Evolutionary conservation across 1,284 basidiomycete genomes (phyloP), one percentile per base, ranked within the genome.

Genomic region (Leccinum olivaceoglutinosum): DNA sequence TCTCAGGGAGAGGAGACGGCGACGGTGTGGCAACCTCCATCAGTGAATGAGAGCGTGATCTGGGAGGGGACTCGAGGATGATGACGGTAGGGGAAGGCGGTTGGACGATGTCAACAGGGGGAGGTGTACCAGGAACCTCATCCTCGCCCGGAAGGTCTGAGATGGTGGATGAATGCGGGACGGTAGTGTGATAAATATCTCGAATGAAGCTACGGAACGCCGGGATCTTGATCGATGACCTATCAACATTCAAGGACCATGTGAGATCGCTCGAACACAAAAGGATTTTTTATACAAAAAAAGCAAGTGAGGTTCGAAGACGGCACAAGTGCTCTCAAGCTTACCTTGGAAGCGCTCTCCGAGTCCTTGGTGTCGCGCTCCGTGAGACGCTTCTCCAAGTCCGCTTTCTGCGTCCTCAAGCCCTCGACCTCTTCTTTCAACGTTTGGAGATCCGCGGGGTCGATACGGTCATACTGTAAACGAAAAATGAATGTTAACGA

Each of bases 391-490:
- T 79, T 76, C 58, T 81, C 78, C 25, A 76, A 58, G 16, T 81
- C 77, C 7, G 71, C 73, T 51, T 80, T 81, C 71, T 80, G 77
- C 3, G 74, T 66, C 68, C 80, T 82, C 46, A 93, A 74, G 34
- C 77, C 76, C 53, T 84, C 82, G 11, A 93, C 84, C 68, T 92
- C 85, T 10, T 86, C 85, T 75, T 90, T 93, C 62, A 94, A 80
- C 21, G 85, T 83, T 69, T 93, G 89, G n/a, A 95, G 81, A 70
- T 94, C 92, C 6, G 90, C 87, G 14, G 92, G 92, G 72, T 94
- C 93, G 67, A 93, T 89, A 60, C 93, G 91, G 69, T 95, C 91
- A 70, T 94, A 94, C 88, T 92, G 63, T 34, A 39, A 16, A 61
- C 41, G 16, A 51, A 6, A 32, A 21, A 16, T 59, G 53, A 60